A percentile compares a stretch with the other conserved stretches of the same genome.
phyloP scores from a whole-genome alignment of 441 rosid species.

The Aquilaria agallochum region DNA sequence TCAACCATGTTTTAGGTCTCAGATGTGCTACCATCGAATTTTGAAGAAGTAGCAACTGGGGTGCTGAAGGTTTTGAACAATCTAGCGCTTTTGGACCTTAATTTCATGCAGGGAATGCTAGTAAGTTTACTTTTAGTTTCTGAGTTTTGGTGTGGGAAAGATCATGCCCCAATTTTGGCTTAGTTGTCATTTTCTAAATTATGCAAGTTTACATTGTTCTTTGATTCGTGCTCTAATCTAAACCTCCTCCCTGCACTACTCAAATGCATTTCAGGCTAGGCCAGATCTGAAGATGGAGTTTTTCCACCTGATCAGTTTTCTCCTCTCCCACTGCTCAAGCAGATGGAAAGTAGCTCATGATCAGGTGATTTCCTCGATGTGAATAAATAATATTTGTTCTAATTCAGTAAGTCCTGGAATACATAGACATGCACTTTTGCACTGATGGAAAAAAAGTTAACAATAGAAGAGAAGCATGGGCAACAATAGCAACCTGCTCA shows the following conservation, averaged over 20 bases:
- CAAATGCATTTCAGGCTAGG: conserved; percentile 50
- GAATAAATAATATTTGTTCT: not conserved
- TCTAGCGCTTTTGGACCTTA: conserved; percentile 66
- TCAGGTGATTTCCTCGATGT: conserved; percentile 36
- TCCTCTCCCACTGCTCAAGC: conserved; percentile 73
- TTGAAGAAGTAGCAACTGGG: conserved; percentile 79
- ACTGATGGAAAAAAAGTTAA: too few species aligned
- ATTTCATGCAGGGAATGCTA: conserved; percentile 66
- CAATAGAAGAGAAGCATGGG: too few species aligned
- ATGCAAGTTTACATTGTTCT: conserved; percentile 11
- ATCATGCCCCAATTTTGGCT: conserved; percentile 9
- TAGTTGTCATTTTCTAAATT: conserved; percentile 3
- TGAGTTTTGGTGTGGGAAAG: conserved; percentile 8
- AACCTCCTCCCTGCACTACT: conserved; percentile 2
- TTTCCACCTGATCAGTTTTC: conserved; percentile 77
- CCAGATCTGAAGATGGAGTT: conserved; percentile 77
- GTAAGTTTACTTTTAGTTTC: conserved; percentile 31
- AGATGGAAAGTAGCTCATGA: conserved; percentile 68
- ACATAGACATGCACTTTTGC: too few species aligned
- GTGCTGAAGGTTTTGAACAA: conserved; percentile 74
- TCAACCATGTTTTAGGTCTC: conserved; percentile 40
- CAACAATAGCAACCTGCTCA: too few species aligned
- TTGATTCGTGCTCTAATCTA: not conserved
- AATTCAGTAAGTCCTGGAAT: too few species aligned
- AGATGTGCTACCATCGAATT: conserved; percentile 67